phyloP scores from a whole-genome alignment of 1,284 basidiomycete species.

The Rhodotorula sp. region DNA sequence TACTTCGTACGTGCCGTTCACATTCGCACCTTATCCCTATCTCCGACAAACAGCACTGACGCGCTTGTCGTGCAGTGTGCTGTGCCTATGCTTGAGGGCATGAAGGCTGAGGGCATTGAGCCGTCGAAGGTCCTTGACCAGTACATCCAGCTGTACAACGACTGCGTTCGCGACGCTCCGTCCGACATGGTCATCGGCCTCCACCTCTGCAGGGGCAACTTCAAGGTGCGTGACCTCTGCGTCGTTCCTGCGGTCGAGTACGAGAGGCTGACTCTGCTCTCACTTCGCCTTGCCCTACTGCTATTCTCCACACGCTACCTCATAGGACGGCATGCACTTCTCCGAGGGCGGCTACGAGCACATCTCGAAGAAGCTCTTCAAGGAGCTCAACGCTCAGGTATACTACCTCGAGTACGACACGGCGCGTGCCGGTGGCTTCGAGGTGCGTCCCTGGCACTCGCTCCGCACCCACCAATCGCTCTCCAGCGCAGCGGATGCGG shows the following conservation, averaged over 20 bases:
- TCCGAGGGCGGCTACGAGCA: conserved; percentile 71
- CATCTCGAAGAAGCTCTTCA: conserved; percentile 63
- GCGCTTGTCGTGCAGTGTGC: conserved; percentile 52
- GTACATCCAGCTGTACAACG: conserved; percentile 59
- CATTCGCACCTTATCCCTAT: background rate
- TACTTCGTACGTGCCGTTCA: conserved; percentile 45
- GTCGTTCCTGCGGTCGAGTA: too few species aligned
- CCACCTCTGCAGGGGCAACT: conserved; percentile 52
- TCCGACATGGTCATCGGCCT: conserved; percentile 67
- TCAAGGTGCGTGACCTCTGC: conserved; percentile 3
- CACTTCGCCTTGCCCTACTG: conserved; percentile 5
- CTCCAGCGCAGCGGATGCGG: background rate
- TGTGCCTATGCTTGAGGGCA: conserved; percentile 64
- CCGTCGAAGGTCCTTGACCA: conserved; percentile 65
- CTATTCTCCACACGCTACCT: background rate
- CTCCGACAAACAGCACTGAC: background rate
- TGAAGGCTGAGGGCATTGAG: conserved; percentile 64
- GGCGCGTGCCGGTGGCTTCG: conserved; percentile 68
- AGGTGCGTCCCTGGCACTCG: conserved; percentile 34
- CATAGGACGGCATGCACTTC: conserved; percentile 64
- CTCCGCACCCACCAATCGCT: background rate
- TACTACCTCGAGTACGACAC: conserved; percentile 79
- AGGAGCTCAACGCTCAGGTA: conserved; percentile 65
- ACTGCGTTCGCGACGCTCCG: conserved; percentile 62
- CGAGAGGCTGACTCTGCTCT: background rate